phyloP scores from a whole-genome alignment of 2,329 filamentous ascomycete genomes.

The Xenosphaeropsis pyriputrescens region DNA sequence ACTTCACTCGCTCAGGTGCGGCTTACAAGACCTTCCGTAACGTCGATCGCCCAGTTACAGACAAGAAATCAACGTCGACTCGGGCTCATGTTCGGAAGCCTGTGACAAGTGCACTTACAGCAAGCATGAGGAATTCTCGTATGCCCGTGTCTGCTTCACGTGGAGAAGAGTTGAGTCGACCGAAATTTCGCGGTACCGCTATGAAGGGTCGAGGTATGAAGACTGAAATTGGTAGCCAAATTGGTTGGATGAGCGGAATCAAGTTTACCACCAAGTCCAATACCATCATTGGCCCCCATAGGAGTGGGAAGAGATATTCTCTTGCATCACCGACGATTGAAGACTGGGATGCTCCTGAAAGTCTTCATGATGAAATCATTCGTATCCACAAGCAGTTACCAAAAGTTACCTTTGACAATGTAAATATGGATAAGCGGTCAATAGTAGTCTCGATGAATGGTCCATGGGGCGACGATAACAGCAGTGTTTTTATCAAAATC shows the following conservation, averaged over 20 bases:
- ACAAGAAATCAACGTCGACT: slow-evolving; percentile 46
- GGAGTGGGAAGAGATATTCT: slow-evolving; percentile 14
- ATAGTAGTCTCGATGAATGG: slow-evolving; percentile 47
- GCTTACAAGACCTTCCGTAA: slow-evolving; percentile 75
- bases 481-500: slow-evolving; percentile 46
- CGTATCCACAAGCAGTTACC: slow-evolving; percentile 46
- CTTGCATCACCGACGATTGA: slow-evolving; percentile 16
- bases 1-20: slow-evolving; percentile 70
- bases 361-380: slow-evolving; percentile 49
- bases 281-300: slow-evolving; percentile 5
- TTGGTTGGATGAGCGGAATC: slow-evolving; percentile 57
- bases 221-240: slow-evolving; percentile 35
- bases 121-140: slow-evolving; percentile 25
- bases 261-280: slow-evolving; percentile 33
- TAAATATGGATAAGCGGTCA: slow-evolving; percentile 45
- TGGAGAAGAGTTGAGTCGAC: slow-evolving; percentile 10
- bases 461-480: slow-evolving; percentile 42
- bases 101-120: slow-evolving; percentile 11
- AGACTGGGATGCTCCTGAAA: slow-evolving; percentile 43
- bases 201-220: slow-evolving; percentile 15
- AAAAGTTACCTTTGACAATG: slow-evolving; percentile 48
- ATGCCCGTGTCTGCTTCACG: slow-evolving; percentile 19
- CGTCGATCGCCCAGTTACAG: slow-evolving; percentile 42
- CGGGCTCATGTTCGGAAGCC: slow-evolving; percentile 30
- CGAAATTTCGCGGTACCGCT: slow-evolving; percentile 6